These are phyloP conservation scores for Phlyctochytrium arcticum DNA, from an alignment of 192 early-diverging fungal species.

Conservation along the genomic window DNA sequence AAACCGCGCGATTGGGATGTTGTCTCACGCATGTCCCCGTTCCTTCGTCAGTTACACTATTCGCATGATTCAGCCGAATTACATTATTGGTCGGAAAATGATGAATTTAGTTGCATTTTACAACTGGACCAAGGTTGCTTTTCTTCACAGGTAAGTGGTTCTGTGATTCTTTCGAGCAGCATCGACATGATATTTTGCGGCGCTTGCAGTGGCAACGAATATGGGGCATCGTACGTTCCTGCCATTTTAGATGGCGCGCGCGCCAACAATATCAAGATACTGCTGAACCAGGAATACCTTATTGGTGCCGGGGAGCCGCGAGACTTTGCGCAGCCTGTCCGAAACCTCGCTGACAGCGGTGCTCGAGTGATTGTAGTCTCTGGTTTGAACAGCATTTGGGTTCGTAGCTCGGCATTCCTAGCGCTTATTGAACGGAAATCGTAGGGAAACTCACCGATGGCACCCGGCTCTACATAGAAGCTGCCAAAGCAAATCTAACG, in stretches of 20 bases:
- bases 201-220: background rate
- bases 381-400: background rate
- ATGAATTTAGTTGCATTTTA: background rate
- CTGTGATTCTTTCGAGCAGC: background rate
- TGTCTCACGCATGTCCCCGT: background rate
- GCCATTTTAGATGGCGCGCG: background rate
- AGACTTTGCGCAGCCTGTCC: background rate
- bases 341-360: background rate
- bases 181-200: background rate
- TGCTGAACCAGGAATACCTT: background rate
- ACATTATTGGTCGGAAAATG: background rate
- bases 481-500: background rate
- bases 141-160: background rate
- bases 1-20: background rate
- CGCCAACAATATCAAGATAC: background rate
- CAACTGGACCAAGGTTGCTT: background rate
- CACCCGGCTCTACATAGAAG: too few species aligned
- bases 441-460: too few species aligned
- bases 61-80: constrained; percentile 4
- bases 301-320: background rate
- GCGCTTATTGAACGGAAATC: too few species aligned
- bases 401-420: background rate
- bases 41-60: background rate
- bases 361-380: background rate
- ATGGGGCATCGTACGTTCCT: background rate